Conservation (phyloP, 805 yeast species). For the Hanseniaspora thailandica region DNA sequence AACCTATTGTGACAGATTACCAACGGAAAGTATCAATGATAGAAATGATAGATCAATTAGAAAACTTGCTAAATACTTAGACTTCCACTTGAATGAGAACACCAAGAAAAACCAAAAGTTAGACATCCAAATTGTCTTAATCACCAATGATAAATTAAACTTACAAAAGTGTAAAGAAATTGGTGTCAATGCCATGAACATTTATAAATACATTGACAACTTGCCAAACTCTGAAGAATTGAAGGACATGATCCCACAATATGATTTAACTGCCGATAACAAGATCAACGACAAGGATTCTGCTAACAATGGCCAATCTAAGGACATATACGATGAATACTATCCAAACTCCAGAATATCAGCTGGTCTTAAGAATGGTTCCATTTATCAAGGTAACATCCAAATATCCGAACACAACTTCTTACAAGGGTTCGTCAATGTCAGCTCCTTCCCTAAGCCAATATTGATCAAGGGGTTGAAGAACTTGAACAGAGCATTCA, state of each 20-base stretch:
- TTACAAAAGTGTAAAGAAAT: constrained; percentile 43
- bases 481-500: constrained; percentile 78
- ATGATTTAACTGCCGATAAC: constrained; percentile 9
- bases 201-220: constrained; percentile 57
- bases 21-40: constrained; percentile 70
- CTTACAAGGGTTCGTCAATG: constrained; percentile 71
- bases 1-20: constrained; percentile 51
- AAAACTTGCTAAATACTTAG: constrained; percentile 59
- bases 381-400: constrained; percentile 74
- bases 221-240: constrained; percentile 65
- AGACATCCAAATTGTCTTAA: constrained; percentile 40
- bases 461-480: constrained; percentile 71
- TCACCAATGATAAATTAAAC: constrained; percentile 72
- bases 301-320: constrained; percentile 22
- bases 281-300: constrained; percentile 25
- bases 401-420: constrained; percentile 76
- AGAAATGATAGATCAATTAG: constrained; percentile 86
- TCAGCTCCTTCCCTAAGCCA: constrained; percentile 67
- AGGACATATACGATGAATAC: constrained; percentile 54
- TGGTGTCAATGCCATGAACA: constrained; percentile 43
- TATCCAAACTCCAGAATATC: constrained; percentile 68
- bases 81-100: constrained; percentile 42
- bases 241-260: constrained; percentile 61
- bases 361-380: constrained; percentile 84
- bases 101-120: background rate